Conservation (phyloP, 208 protist genomes). For the Leishmania mexicana region DNA sequence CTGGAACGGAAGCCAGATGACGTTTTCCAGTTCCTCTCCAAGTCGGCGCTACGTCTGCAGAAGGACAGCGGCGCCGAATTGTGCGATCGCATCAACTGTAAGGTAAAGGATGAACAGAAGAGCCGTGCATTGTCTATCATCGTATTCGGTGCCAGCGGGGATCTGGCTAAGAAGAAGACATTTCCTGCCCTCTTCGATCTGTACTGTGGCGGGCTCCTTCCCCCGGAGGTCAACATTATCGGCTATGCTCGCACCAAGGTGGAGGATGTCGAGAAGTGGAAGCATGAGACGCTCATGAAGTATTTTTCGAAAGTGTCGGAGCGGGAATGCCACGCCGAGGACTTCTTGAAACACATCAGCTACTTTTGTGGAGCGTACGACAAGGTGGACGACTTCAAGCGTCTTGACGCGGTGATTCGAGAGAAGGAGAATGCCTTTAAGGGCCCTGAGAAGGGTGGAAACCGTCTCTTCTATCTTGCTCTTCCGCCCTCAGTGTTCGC, state of each 20-base stretch:
- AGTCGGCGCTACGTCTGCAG: constrained; percentile 41
- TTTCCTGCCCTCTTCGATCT: constrained; percentile 93
- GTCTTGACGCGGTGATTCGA: constrained; percentile 56
- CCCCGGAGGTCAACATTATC: constrained; percentile 71
- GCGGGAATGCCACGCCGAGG: constrained; percentile 56
- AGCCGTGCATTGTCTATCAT: constrained; percentile 76
- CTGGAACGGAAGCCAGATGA: constrained; percentile 59
- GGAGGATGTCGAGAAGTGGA: constrained; percentile 69
- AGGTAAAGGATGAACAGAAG: constrained; percentile 52
- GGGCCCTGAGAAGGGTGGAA: constrained; percentile 43
- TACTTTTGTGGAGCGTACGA: constrained; percentile 89
- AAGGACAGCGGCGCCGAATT: constrained; percentile 12
- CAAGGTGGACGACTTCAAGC: constrained; percentile 66
- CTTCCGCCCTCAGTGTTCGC: constrained; percentile 90
- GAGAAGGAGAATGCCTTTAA: constrained; percentile 57
- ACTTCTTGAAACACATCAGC: constrained; percentile 64
- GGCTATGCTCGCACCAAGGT: constrained; percentile 91
- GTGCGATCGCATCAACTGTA: constrained; percentile 55
- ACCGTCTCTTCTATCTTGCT: constrained; percentile 92
- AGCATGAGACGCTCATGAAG: constrained; percentile 59
- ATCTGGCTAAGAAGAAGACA: constrained; percentile 94
- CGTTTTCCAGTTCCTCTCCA: constrained; percentile 55
- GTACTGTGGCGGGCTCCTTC: constrained; percentile 82
- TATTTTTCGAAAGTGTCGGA: constrained; percentile 59
- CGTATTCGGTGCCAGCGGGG: constrained; percentile 90